Evolutionary conservation across 2,329 filamentous ascomycete genomes (phyloP), one percentile per base, ranked within the genome.

Genomic region (Penicillium vulpinum): DNA sequence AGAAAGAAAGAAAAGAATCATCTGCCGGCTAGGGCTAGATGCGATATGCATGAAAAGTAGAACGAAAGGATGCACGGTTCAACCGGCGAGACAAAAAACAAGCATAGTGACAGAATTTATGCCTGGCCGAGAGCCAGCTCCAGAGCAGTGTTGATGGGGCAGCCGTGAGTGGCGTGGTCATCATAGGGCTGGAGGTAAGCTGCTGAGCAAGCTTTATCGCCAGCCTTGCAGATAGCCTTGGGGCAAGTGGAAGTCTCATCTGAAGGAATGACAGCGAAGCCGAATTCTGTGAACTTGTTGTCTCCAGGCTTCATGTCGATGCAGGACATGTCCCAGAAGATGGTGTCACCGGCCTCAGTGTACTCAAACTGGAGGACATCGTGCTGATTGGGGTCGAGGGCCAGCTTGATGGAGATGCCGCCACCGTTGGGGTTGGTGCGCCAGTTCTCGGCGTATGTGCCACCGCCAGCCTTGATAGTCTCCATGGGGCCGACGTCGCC

Each of bases 291-390:
- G 65, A 76, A 76, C 47, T 67, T 60, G 43, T 73, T 61, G 38
- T 73, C 71, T 58, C 63, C 58, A 10, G 60, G 31, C 33, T 60
- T 57, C 64, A 73, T 69, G 62, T 76, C 61, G 58, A 76, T 73
- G 64, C 68, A 73, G 54, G 73, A 76, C n/a, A 75, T 62, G 58
- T 76, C 74, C 70, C 73, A 76, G 68, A 62, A 75, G 62, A 76
- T 69, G 28, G 65, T 73, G 39, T 70, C 67, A 33, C 56, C 51
- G 10, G 60, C 44, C 38, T 67, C 56, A 55, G 73, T 76, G 67
- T 76, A 76, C 63, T 76, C 73, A 62, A 75, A 77, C 69, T 78
- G 75, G n/a, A 77, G 73, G 44, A 78, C 70, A 22, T 75, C 67
- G 54, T 58, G 38, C 59, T 73, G 70, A 49, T 62, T 56, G 21